Evolutionary conservation across 2,329 filamentous ascomycete genomes (phyloP), one percentile per base, ranked within the genome.

Genomic region (Ascochyta koolunga): DNA sequence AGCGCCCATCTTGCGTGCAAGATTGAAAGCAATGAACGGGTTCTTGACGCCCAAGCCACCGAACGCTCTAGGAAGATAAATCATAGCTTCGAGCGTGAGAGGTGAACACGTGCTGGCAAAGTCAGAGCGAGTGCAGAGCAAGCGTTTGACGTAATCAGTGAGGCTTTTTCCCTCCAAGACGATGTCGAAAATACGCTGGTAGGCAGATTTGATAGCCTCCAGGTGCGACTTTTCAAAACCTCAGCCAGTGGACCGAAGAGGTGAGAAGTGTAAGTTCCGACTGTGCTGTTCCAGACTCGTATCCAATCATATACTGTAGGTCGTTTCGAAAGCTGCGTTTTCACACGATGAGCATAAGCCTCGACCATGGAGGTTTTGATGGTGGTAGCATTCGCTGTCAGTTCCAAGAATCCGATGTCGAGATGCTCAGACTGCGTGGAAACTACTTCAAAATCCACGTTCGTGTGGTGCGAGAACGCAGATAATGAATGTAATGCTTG

Each of bases 21-120:
- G 56, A 16, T 58, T 60, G 41, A 72, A 52, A 0, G 62, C 51
- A 13, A 61, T 51, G 48, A 66, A 66, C 2, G 69, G 68, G 50
- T 65, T 73, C 41, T 68, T 65, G 16, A 72, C 56, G 32, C 68
- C 66, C 18, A 73, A 58, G 16, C 69, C 70, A 32, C 70, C 69
- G 27, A 65, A 69, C 1, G 62, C 48, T 31, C 56, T 50, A 0
- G 70, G 66, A 1, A 72, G 60, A 49, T 68, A 65, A 48, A 71
- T 60, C 21, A 71, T 39, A 4, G 69, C 59, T 29, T 73, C 70
- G 7, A 70, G 42, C 4, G 51, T 24, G 33, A 60, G 44, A 21
- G 56, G 21, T 6, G 55, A 18, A 16, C 39, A 39, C 7, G 21
- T 24, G 9, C 52, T 33, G 1, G 25, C 24, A 5, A 27, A 31